A percentile compares a stretch with the other conserved stretches of the same genome.
These are phyloP conservation scores for Alternaria longipes DNA, from an alignment of 2,329 filamentous ascomycete genomes.

Conservation along the genomic window DNA sequence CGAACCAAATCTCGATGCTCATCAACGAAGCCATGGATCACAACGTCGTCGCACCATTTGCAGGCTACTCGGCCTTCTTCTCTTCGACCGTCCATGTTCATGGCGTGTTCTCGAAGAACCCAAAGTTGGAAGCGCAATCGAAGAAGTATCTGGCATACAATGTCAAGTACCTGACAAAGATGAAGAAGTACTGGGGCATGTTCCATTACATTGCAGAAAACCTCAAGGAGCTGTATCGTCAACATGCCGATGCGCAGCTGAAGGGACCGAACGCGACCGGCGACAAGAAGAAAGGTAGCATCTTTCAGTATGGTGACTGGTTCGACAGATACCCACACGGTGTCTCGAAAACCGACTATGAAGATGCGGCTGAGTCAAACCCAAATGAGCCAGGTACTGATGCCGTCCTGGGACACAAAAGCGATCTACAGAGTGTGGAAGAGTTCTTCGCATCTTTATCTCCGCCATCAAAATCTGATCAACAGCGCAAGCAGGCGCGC, in stretches of 20 bases:
- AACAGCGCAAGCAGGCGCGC: constrained; percentile 62
- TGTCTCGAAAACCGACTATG: constrained; percentile 83
- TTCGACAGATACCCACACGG: constrained; percentile 95
- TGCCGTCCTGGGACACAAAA: constrained; percentile 86
- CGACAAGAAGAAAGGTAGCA: constrained; percentile 57
- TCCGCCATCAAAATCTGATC: constrained; percentile 62
- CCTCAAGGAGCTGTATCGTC: constrained; percentile 85
- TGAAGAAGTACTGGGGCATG: constrained; percentile 99
- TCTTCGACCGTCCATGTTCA: constrained; percentile 95
- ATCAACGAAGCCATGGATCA: constrained; percentile 82
- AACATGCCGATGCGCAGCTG: constrained; percentile 81
- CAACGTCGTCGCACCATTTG: constrained; percentile 87
- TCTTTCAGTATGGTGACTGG: constrained; percentile 98
- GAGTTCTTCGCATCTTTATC: constrained; percentile 89
- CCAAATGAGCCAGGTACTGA: constrained; percentile 85
- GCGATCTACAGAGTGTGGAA: constrained; percentile 90
- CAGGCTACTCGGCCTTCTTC: constrained; percentile 92
- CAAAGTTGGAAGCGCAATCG: constrained; percentile 75
- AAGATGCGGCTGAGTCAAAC: constrained; percentile 73
- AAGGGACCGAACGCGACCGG: constrained; percentile 64
- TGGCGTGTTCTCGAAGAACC: constrained; percentile 87
- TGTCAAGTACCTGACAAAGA: constrained; percentile 87
- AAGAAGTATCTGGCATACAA: constrained; percentile 88
- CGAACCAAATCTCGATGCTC: constrained; percentile 84
- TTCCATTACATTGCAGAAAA: constrained; percentile 97